Conservation (phyloP, 257 asterid genomes). For the Solanum tarapatanum region DNA sequence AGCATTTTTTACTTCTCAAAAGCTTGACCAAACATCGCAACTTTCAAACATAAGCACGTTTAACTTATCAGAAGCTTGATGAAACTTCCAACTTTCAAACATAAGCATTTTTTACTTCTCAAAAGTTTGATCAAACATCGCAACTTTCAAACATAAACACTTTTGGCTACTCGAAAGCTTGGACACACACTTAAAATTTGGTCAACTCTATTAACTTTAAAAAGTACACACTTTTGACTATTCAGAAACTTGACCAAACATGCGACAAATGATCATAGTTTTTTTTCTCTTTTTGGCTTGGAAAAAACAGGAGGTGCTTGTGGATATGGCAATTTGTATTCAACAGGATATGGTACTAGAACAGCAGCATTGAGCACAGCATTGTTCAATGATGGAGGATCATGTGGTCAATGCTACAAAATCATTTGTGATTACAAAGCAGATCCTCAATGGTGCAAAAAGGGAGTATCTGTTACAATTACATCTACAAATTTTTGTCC, state of each 20-base stretch:
- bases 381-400: slow-evolving; percentile 20
- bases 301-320: slow-evolving; percentile 16
- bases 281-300: not conserved
- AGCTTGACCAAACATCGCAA: not conserved
- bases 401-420: slow-evolving; percentile 64
- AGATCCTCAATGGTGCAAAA: slow-evolving; percentile 35
- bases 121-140: not conserved
- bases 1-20: not conserved
- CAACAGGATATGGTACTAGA: slow-evolving; percentile 19
- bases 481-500: slow-evolving; percentile 72
- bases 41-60: not conserved
- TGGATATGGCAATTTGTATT: slow-evolving; percentile 17
- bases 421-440: slow-evolving; percentile 38
- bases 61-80: not conserved
- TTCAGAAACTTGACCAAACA: not conserved
- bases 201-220: not conserved
- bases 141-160: not conserved
- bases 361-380: slow-evolving; percentile 23
- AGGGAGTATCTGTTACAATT: slow-evolving; percentile 43
- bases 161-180: not conserved
- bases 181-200: not conserved
- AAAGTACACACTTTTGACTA: not conserved
- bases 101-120: not conserved
- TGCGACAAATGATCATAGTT: not conserved
- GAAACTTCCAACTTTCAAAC: too few relatives aligned